Evolutionary conservation across 371 early-diverging fungal species (phyloP), one percentile per base, ranked within the genome.

Genomic region (Blakeslea trispora): DNA sequence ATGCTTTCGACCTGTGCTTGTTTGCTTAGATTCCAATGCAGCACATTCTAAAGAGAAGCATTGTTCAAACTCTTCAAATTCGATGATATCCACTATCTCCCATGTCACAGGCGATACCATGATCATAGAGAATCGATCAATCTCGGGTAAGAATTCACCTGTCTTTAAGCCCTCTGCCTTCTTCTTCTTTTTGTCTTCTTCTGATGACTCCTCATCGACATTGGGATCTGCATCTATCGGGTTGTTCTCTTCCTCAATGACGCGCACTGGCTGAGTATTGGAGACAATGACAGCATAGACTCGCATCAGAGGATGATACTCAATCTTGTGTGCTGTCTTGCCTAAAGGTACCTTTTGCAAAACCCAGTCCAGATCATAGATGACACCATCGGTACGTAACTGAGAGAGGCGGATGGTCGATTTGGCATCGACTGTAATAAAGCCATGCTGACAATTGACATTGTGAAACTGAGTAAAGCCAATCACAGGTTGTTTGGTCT

Each of bases 101-200:
- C 95, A 99, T 5, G 96, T 95, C 3, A 92, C 87, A 1, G 98
- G 96, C 1, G 97, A 94, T 6, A 97, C 81, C 56, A 99, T 80
- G 45, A 95, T 89, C 52, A 99, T 63, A 1, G 82, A 80, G 63
- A 81, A 93, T 7, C 69, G 68, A 7, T 86, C 81, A 10, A 85
- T 72, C 6, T 66, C 61, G 0, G 96, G 94, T n/a, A 82, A 68
- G 55, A 86, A 85, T 19, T 81, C 79, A 14, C 68, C 75, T 34
- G 68, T 50, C 21, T 79, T 75, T 44, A 70, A 53, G 11, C 47
- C 46, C 14, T 64, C 68, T 43, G 72, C 73, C 23, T 79, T 74
- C 24, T 66, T 67, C 1, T 58, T 59, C 14, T 68, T 69, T 22
- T 83, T 77, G 22, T 77, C 66, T 9, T 41, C 48, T 40, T 21